phyloP scores from a whole-genome alignment of 768 basidiomycete genomes.

The Mycena rosella region DNA sequence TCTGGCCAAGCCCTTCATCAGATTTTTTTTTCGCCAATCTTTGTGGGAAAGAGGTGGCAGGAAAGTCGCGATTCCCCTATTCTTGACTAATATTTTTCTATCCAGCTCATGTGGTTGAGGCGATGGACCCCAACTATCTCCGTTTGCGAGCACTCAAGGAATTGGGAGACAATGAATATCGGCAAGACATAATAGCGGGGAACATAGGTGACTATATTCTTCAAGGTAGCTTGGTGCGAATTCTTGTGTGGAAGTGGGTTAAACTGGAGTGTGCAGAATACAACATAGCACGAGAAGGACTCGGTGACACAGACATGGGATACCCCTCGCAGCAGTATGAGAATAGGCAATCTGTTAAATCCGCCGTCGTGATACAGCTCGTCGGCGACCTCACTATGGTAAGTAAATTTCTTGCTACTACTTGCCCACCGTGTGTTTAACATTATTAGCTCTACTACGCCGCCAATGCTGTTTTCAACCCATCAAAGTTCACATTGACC shows the following conservation, averaged over 20 bases:
- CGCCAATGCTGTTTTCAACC: conserved; percentile 46
- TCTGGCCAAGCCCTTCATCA: conserved; percentile 46
- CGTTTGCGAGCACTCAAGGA: conserved; percentile 48
- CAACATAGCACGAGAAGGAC: conserved; percentile 17
- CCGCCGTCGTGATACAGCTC: conserved; percentile 6
- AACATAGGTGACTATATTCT: conserved; percentile 42
- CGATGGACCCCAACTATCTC: conserved; percentile 45
- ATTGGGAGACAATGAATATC: conserved; percentile 44
- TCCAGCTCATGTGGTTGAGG: conserved; percentile 46
- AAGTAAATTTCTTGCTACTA: not conserved
- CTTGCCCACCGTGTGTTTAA: not conserved
- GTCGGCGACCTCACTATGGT: conserved; percentile 36
- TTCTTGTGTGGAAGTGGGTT: too few species aligned
- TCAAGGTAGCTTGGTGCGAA: conserved; percentile 6
- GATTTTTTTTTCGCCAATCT: conserved; percentile 29
- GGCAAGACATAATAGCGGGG: conserved; percentile 55
- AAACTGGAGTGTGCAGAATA: conserved; percentile 33
- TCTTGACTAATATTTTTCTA: not conserved
- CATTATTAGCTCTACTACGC: conserved; percentile 53
- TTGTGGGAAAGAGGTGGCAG: conserved; percentile 48
- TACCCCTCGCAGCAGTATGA: conserved; percentile 10
- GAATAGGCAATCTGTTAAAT: not conserved
- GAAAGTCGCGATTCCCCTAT: not conserved
- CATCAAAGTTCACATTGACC: conserved; percentile 52
- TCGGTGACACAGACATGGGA: conserved; percentile 15